phyloP scores from a whole-genome alignment of 495 filamentous ascomycete genomes.

The Parachaetomium inaequale region DNA sequence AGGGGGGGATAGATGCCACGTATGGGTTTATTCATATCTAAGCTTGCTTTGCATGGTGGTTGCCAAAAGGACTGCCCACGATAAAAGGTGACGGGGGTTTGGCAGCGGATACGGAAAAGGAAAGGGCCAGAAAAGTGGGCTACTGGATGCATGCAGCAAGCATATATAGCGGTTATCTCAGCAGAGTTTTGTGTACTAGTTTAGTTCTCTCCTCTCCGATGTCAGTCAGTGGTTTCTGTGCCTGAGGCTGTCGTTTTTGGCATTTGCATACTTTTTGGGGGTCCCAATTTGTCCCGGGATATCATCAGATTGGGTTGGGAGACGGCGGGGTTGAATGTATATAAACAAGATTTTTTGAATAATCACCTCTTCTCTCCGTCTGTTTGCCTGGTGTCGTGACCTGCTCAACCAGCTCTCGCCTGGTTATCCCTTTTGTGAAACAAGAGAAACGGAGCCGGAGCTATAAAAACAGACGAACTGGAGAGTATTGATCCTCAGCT shows the following conservation, averaged over 20 bases:
- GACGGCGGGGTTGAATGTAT: not conserved
- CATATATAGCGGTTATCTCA: not conserved
- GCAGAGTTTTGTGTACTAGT: too few relatives aligned
- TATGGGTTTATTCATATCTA: not conserved
- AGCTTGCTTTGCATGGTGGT: too few relatives aligned
- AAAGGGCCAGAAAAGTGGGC: not conserved
- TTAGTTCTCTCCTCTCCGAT: not conserved
- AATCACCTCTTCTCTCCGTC: too few relatives aligned
- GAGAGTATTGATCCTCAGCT: too few relatives aligned
- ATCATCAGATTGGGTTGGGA: not conserved
- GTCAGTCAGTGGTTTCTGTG: not conserved
- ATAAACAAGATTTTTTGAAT: too few relatives aligned
- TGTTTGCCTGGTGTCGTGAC: too few relatives aligned
- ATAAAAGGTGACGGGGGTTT: not conserved
- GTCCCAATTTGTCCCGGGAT: not conserved
- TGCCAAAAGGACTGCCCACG: too few relatives aligned
- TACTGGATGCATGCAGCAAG: not conserved
- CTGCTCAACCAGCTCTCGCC: too few relatives aligned
- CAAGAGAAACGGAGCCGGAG: too few relatives aligned
- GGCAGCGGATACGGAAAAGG: not conserved
- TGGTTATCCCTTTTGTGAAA: too few relatives aligned
- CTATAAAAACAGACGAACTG: too few relatives aligned
- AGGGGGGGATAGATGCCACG: not conserved
- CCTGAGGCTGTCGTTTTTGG: not conserved
- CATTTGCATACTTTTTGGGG: not conserved